These are phyloP conservation scores for Forsythia viridissima DNA, from an alignment of 257 asterid species.

Conservation along the genomic window DNA sequence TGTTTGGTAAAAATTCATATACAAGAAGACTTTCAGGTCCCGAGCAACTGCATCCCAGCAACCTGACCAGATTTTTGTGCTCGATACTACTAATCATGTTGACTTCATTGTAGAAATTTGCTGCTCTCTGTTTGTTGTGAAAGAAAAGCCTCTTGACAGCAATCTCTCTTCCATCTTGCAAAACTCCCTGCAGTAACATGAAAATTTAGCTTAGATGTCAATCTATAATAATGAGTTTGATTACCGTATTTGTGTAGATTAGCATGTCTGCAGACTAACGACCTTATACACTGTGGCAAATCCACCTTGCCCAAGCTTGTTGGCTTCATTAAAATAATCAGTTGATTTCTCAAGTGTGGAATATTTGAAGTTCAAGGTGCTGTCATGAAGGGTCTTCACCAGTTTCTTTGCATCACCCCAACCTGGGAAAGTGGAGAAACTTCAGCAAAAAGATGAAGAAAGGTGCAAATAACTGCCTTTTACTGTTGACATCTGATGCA, in stretches of 20 bases:
- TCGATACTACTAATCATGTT: slow-evolving; percentile 86
- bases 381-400: slow-evolving; percentile 74
- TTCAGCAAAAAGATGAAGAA: not conserved
- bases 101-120: slow-evolving; percentile 87
- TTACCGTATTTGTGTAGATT: not conserved
- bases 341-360: slow-evolving; percentile 94
- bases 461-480: not conserved
- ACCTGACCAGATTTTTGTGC: slow-evolving; percentile 82
- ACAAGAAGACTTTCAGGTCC: slow-evolving; percentile 97
- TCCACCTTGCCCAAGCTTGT: slow-evolving; percentile 97
- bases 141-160: slow-evolving; percentile 93
- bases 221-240: not conserved
- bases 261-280: not conserved
- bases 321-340: slow-evolving; percentile 63
- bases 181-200: slow-evolving; percentile 57
- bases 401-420: slow-evolving; percentile 61
- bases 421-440: slow-evolving; percentile 30
- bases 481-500: not conserved
- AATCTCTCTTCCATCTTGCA: slow-evolving; percentile 86
- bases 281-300: slow-evolving; percentile 92
- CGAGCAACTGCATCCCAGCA: slow-evolving; percentile 86
- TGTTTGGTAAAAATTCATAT: slow-evolving; percentile 68
- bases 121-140: slow-evolving; percentile 88
- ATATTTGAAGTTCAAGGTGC: slow-evolving; percentile 89
- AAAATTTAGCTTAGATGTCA: not conserved